Evolutionary conservation across 352 stramenopile species (phyloP).

Genomic region (Blastocystis sp.): DNA sequence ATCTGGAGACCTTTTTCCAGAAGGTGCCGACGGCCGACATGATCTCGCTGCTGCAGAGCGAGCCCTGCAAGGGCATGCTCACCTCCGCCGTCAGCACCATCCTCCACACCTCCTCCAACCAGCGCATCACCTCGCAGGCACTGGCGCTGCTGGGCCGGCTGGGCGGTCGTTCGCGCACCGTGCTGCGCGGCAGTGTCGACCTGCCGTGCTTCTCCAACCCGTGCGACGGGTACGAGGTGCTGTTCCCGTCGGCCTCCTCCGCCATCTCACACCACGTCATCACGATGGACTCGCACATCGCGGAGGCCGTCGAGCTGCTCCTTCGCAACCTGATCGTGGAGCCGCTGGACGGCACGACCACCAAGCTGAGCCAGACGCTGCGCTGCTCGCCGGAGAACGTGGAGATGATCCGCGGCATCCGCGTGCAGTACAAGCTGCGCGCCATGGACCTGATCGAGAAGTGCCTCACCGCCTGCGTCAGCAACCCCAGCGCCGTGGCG

Average conservation of each 20-base stretch:
- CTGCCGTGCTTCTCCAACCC: background rate
- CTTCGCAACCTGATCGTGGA: constrained; percentile 50
- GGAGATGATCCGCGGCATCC: background rate
- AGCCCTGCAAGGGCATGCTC: constrained; percentile 15
- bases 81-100: background rate
- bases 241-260: background rate
- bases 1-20: constrained; percentile 36
- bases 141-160: constrained; percentile 18
- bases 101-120: constrained; percentile 48
- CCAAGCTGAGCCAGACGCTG: constrained; percentile 18
- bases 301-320: background rate
- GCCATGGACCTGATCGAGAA: constrained; percentile 26
- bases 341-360: constrained; percentile 6
- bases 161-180: constrained; percentile 11
- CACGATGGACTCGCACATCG: constrained; percentile 26
- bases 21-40: constrained; percentile 1
- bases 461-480: constrained; percentile 1
- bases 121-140: background rate
- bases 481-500: background rate
- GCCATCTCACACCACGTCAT: background rate
- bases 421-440: constrained; percentile 32
- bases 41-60: background rate
- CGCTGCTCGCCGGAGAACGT: background rate
- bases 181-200: constrained; percentile 14
- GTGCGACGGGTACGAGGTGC: background rate